These are phyloP conservation scores for Lasiodiplodia sp. DNA, from an alignment of 2,329 filamentous ascomycete genomes.

Conservation along the genomic window DNA sequence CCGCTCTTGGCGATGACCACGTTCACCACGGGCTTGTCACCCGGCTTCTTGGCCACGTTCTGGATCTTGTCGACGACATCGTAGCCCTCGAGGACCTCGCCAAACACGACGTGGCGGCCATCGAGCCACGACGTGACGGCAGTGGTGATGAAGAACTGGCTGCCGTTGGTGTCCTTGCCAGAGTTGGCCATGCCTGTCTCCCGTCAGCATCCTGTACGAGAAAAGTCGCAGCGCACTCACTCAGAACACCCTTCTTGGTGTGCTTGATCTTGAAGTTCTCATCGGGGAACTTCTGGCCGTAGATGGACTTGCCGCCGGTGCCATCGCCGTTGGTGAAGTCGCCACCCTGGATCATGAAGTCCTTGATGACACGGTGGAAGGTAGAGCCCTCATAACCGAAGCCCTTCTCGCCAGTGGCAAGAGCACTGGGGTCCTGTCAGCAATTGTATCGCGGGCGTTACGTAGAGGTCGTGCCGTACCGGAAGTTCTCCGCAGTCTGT, in stretches of 20 bases:
- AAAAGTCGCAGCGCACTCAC: slow-evolving; percentile 73
- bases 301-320: slow-evolving; percentile 88
- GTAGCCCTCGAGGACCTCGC: slow-evolving; percentile 86
- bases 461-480: slow-evolving; percentile 45
- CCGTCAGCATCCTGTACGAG: slow-evolving; percentile 74
- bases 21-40: slow-evolving; percentile 72
- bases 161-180: slow-evolving; percentile 77
- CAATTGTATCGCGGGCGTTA: slow-evolving; percentile 44
- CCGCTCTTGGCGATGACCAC: slow-evolving; percentile 85
- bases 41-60: slow-evolving; percentile 68
- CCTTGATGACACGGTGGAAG: slow-evolving; percentile 91
- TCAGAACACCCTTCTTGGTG: slow-evolving; percentile 80
- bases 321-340: slow-evolving; percentile 85
- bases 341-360: slow-evolving; percentile 92
- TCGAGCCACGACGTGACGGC: slow-evolving; percentile 74
- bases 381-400: slow-evolving; percentile 81
- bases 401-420: slow-evolving; percentile 86
- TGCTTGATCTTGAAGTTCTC: slow-evolving; percentile 97
- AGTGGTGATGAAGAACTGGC: slow-evolving; percentile 77
- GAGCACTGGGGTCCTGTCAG: slow-evolving; percentile 63
- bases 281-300: slow-evolving; percentile 82
- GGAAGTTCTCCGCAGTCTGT: slow-evolving; percentile 71
- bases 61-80: slow-evolving; percentile 82
- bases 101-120: slow-evolving; percentile 85
- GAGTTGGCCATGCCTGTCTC: slow-evolving; percentile 65